Evolutionary conservation across 2,329 filamentous ascomycete species (phyloP).

Genomic region (Meredithiella fracta): DNA sequence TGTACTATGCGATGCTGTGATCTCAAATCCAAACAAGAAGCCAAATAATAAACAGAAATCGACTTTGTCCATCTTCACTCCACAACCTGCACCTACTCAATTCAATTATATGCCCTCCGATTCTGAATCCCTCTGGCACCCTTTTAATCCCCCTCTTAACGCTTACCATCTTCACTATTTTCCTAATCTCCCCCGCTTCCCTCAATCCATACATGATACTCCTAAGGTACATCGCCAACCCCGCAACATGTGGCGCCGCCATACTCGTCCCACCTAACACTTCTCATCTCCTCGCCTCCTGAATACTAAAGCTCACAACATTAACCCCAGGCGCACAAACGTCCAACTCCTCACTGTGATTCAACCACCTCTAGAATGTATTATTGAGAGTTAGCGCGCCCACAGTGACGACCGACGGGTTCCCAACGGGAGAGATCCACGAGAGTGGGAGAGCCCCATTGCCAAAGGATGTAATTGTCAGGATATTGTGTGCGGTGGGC

Average conservation of each 20-base stretch:
- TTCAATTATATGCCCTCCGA: not conserved
- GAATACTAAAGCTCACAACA: conserved; percentile 17
- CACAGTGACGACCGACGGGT: conserved; percentile 17
- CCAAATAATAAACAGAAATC: too few relatives aligned
- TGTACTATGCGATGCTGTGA: too few relatives aligned
- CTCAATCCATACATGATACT: not conserved
- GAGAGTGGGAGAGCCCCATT: conserved; percentile 16
- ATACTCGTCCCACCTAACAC: conserved; percentile 11
- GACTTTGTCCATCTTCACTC: not conserved
- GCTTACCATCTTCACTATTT: too few relatives aligned
- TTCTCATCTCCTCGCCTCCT: not conserved
- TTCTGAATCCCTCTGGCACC: not conserved
- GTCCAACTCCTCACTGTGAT: conserved; percentile 29
- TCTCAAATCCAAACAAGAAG: too few relatives aligned
- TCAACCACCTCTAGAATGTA: conserved; percentile 25
- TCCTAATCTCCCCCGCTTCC: not conserved
- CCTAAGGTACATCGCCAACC: conserved; percentile 11
- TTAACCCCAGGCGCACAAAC: conserved; percentile 29
- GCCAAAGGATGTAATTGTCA: conserved; percentile 25
- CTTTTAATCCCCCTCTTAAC: not conserved
- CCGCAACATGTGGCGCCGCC: conserved; percentile 11
- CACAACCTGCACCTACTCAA: not conserved
- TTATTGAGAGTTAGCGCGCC: conserved; percentile 18
- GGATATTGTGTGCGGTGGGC: conserved; percentile 16
- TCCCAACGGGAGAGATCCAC: conserved; percentile 16